A percentile compares a stretch with the other conserved stretches of the same genome.
phyloP scores from a whole-genome alignment of 2,329 filamentous ascomycete species.

The Trichoderma polysporum region DNA sequence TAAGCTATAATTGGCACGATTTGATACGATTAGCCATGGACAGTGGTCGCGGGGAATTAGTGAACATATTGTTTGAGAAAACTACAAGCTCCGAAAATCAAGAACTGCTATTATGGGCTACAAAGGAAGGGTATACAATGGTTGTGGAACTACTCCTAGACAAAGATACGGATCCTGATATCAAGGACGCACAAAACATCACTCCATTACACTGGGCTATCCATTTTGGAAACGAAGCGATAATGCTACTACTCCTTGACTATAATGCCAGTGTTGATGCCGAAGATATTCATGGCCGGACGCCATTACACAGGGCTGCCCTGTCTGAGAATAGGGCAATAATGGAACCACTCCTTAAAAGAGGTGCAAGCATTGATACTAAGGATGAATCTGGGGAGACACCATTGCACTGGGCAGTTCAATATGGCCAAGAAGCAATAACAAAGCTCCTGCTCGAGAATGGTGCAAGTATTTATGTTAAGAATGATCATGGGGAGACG shows the following conservation, averaged over 20 bases:
- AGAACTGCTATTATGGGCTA: not conserved
- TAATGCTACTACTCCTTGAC: too few species aligned
- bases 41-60: too few species aligned
- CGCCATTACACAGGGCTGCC: not conserved
- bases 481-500: not conserved
- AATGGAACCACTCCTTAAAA: not conserved
- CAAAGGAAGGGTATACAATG: not conserved
- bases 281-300: too few species aligned
- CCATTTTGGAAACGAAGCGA: too few species aligned
- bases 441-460: not conserved
- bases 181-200: not conserved
- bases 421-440: not conserved
- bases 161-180: not conserved
- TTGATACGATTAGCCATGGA: too few species aligned
- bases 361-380: not conserved
- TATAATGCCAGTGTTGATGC: too few species aligned
- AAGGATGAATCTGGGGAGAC: not conserved
- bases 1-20: too few species aligned
- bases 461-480: not conserved
- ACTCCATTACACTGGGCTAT: too few species aligned
- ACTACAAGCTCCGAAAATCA: too few species aligned
- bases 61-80: not conserved
- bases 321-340: not conserved
- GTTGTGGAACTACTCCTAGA: not conserved
- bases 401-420: not conserved